phyloP scores from a whole-genome alignment of 768 basidiomycete species.

The Sarcodon sp. region DNA sequence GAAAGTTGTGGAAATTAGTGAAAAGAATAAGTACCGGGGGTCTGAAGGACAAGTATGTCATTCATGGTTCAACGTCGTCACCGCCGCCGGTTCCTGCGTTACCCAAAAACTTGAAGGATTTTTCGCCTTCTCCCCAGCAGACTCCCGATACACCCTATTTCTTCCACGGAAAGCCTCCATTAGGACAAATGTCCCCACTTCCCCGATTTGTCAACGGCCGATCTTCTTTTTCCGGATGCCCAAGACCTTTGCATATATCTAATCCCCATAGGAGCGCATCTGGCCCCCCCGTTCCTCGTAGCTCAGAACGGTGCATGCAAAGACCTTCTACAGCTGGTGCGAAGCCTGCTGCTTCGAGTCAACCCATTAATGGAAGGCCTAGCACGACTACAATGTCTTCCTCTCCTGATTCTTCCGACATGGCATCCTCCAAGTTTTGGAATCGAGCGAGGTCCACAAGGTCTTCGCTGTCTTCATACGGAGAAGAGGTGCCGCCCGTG shows the following conservation, averaged over 20 bases:
- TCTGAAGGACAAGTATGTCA: slow-evolving; percentile 41
- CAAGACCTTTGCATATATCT: neutral
- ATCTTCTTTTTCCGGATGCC: neutral
- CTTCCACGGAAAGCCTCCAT: neutral
- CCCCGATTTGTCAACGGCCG: neutral
- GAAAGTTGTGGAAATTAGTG: slow-evolving; percentile 54
- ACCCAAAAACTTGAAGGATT: slow-evolving; percentile 26
- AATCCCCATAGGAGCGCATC: neutral
- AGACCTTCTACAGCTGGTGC: neutral
- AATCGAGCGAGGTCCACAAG: slow-evolving; percentile 29
- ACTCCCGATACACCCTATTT: neutral
- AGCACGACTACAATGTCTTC: slow-evolving; percentile 45
- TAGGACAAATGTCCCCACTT: neutral
- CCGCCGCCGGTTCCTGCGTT: slow-evolving; percentile 52
- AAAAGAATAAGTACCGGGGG: slow-evolving; percentile 57
- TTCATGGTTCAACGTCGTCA: slow-evolving; percentile 7
- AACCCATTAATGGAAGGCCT: slow-evolving; percentile 16
- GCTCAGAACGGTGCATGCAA: neutral
- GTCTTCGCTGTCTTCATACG: slow-evolving; percentile 48
- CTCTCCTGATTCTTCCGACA: slow-evolving; percentile 47
- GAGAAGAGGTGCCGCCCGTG: slow-evolving; percentile 26
- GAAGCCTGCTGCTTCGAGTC: neutral
- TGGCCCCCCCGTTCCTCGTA: no score
- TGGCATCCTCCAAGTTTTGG: slow-evolving; percentile 41
- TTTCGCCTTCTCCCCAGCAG: neutral